These are phyloP conservation scores for Beauveria scarabaeidicola DNA, from an alignment of 2,329 filamentous ascomycete species.

Conservation along the genomic window DNA sequence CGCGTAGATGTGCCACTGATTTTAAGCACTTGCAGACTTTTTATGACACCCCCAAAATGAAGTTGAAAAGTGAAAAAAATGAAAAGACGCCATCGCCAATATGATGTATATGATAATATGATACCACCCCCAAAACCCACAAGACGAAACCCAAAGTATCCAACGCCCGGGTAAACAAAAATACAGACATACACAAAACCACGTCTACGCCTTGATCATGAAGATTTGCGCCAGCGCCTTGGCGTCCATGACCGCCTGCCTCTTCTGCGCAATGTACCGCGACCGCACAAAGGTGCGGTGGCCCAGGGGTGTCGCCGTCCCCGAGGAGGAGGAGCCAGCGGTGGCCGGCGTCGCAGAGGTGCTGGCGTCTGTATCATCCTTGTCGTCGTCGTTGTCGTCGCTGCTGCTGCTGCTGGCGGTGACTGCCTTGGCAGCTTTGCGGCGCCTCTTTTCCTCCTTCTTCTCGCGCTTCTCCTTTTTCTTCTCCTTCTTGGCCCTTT, in stretches of 20 bases:
- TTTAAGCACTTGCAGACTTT: not conserved
- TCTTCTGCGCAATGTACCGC: slow-evolving; percentile 83
- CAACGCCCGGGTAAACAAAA: not conserved
- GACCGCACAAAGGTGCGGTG: slow-evolving; percentile 68
- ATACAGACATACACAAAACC: not conserved
- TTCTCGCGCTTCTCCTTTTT: slow-evolving; percentile 36
- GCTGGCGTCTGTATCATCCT: slow-evolving; percentile 19
- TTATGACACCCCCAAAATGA: not conserved
- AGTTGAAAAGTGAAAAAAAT: not conserved
- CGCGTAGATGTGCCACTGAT: not conserved
- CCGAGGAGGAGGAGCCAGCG: slow-evolving; percentile 22
- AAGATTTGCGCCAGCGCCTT: slow-evolving; percentile 80
- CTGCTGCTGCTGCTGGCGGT: slow-evolving; percentile 3
- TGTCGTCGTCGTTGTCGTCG: slow-evolving; percentile 15
- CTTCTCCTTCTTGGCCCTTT: slow-evolving; percentile 21
- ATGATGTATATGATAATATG: slow-evolving; percentile 2
- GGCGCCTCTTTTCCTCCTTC: slow-evolving; percentile 41
- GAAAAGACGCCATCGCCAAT: slow-evolving; percentile 1
- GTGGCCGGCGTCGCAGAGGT: slow-evolving; percentile 27
- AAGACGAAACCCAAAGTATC: not conserved
- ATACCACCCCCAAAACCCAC: not conserved
- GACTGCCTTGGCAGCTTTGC: slow-evolving; percentile 25
- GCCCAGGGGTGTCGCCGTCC: slow-evolving; percentile 37
- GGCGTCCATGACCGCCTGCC: slow-evolving; percentile 70
- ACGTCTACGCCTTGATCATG: slow-evolving; percentile 49